Evolutionary conservation across 1,139 yeast genomes (phyloP).

Genomic region (Zygosaccharomyces pseudobailii): DNA sequence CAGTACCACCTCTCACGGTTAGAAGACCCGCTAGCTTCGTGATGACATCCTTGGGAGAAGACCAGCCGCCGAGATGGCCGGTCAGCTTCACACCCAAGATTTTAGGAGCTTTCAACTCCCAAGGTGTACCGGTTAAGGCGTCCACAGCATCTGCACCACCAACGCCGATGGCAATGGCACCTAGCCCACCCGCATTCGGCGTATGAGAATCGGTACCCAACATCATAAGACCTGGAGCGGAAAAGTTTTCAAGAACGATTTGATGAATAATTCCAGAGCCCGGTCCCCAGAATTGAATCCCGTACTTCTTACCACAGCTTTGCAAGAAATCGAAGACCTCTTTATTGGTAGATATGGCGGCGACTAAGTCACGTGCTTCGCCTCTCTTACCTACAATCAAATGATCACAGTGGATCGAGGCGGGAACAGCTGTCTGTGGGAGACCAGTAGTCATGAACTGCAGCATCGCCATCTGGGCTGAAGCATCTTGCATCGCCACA

Average conservation of each 20-base stretch:
- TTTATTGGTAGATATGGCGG: constrained; percentile 76
- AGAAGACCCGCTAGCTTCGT: constrained; percentile 82
- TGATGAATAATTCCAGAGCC: constrained; percentile 98
- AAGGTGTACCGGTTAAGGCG: constrained; percentile 94
- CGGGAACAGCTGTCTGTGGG: constrained; percentile 82
- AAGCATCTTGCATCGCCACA: constrained; percentile 99
- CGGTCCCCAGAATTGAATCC: constrained; percentile 98
- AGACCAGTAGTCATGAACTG: constrained; percentile 97
- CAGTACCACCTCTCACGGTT: constrained; percentile 98
- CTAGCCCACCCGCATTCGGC: constrained; percentile 97
- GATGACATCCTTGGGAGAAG: constrained; percentile 94
- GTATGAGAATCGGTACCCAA: constrained; percentile 97
- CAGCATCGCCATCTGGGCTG: constrained; percentile 94
- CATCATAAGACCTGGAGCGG: constrained; percentile 94
- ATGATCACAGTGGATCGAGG: constrained; percentile 95
- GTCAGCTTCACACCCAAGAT: constrained; percentile 86
- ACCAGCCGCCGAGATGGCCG: constrained; percentile 85
- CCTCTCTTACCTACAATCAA: constrained; percentile 94
- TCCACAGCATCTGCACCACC: constrained; percentile 99
- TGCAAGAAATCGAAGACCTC: constrained; percentile 93
- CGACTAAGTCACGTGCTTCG: constrained; percentile 68
- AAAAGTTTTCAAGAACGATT: constrained; percentile 89
- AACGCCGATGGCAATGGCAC: constrained; percentile 96
- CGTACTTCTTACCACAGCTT: constrained; percentile 86
- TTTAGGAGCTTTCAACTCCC: constrained; percentile 98